These are phyloP conservation scores for Rhizoctonia solani DNA, from an alignment of 1,284 basidiomycete genomes.

Conservation along the genomic window DNA sequence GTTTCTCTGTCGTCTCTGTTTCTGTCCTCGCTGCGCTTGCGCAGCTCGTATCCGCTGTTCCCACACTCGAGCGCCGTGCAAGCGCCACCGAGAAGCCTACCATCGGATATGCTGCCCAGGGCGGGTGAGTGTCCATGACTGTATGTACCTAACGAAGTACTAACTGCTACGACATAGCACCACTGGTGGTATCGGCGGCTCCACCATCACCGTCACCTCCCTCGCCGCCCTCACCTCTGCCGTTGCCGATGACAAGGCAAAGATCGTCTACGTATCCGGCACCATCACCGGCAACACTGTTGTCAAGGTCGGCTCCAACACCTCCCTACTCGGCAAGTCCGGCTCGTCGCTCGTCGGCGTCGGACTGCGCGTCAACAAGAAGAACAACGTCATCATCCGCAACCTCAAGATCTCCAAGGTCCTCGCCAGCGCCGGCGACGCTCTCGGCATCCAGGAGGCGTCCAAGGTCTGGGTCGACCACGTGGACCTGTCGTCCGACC, in stretches of 20 bases:
- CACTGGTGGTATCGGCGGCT: conserved; percentile 24
- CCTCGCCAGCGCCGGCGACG: too few species aligned
- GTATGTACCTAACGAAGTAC: background rate
- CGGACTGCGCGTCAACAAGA: conserved; percentile 51
- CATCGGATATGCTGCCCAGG: background rate
- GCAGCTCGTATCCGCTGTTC: background rate
- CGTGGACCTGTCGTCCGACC: conserved; percentile 49
- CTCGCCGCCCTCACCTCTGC: conserved; percentile 52
- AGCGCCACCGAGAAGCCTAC: background rate
- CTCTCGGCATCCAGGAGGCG: conserved; percentile 52
- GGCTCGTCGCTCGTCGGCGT: conserved; percentile 48
- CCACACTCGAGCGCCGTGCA: background rate
- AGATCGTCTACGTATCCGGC: conserved; percentile 54
- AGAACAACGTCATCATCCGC: conserved; percentile 54
- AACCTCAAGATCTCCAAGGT: conserved; percentile 54
- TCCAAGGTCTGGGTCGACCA: conserved; percentile 55
- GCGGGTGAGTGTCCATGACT: background rate
- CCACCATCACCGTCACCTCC: conserved; percentile 50
- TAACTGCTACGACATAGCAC: background rate
- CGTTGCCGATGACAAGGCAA: conserved; percentile 50
- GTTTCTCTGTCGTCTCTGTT: background rate
- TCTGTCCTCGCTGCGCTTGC: background rate
- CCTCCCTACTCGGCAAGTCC: conserved; percentile 47
- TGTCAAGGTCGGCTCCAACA: conserved; percentile 53
- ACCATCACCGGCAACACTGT: conserved; percentile 52